phyloP scores from a whole-genome alignment of 129 eudicot genomes.

The Saussurea involucrata region DNA sequence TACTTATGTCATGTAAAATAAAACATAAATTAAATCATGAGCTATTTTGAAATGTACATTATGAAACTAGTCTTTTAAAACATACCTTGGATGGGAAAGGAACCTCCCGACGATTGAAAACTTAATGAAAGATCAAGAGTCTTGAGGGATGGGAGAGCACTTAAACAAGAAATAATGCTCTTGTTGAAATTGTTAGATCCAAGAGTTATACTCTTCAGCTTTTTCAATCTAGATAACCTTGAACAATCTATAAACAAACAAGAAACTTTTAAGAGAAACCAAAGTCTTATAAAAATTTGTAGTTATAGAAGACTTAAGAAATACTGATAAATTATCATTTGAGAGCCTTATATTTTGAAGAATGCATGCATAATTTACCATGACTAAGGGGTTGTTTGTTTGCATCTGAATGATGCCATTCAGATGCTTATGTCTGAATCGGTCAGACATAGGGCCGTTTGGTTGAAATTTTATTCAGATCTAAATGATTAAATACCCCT shows the following conservation, averaged over 20 bases:
- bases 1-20: neutral
- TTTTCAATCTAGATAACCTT: constrained; percentile 5
- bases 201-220: neutral
- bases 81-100: constrained; percentile 14
- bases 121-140: neutral
- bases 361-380: neutral
- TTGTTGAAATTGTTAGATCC: neutral
- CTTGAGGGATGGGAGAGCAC: neutral
- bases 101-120: neutral
- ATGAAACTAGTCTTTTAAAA: neutral
- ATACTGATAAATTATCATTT: neutral
- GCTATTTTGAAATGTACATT: neutral
- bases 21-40: neutral
- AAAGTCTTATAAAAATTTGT: neutral
- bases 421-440: too few species aligned
- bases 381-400: too few species aligned
- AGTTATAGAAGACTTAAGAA: neutral
- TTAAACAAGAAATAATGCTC: constrained; percentile 6
- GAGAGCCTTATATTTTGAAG: neutral
- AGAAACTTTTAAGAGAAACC: neutral
- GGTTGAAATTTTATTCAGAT: too few species aligned
- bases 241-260: neutral
- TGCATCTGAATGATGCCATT: too few species aligned
- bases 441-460: too few species aligned
- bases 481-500: too few species aligned